phyloP scores from a whole-genome alignment of 768 basidiomycete genomes.

The Boletus reticulatus region DNA sequence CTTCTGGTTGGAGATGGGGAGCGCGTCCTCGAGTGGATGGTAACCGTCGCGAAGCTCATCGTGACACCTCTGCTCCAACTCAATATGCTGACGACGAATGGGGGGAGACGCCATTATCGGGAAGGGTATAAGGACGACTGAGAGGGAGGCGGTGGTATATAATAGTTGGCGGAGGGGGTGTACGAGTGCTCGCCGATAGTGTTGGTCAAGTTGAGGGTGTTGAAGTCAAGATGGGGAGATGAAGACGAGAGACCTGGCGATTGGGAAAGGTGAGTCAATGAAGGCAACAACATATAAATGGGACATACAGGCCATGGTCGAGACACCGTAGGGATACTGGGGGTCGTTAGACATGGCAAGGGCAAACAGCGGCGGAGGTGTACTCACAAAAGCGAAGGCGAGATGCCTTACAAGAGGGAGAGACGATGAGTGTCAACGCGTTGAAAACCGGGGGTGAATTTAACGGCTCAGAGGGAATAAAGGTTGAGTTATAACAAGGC shows the following conservation, averaged over 20 bases:
- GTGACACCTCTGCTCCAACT: too few species aligned
- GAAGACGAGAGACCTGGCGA: slow-evolving; percentile 51
- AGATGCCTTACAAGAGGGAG: too few species aligned
- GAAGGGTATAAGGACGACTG: slow-evolving; percentile 67
- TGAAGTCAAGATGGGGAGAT: slow-evolving; percentile 63
- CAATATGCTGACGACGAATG: slow-evolving; percentile 17
- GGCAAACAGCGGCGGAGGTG: too few species aligned
- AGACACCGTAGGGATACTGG: slow-evolving; percentile 59
- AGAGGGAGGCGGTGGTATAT: slow-evolving; percentile 42
- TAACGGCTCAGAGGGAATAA: too few species aligned
- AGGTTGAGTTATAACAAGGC: too few species aligned
- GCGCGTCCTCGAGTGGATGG: too few species aligned
- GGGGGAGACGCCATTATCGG: slow-evolving; percentile 64
- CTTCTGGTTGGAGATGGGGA: too few species aligned
- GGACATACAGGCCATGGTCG: slow-evolving; percentile 59
- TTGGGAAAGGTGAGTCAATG: slow-evolving; percentile 23
- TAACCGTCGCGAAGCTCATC: too few species aligned
- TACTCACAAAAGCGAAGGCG: too few species aligned
- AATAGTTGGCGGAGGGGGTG: slow-evolving; percentile 50
- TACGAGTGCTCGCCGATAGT: slow-evolving; percentile 59
- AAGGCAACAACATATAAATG: not conserved
- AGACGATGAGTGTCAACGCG: too few species aligned
- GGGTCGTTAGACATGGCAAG: slow-evolving; percentile 35
- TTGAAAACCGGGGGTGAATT: too few species aligned
- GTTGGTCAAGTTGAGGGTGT: slow-evolving; percentile 54